Conservation (phyloP, 169 alveolate species). For the Plasmodium vinckei region DNA sequence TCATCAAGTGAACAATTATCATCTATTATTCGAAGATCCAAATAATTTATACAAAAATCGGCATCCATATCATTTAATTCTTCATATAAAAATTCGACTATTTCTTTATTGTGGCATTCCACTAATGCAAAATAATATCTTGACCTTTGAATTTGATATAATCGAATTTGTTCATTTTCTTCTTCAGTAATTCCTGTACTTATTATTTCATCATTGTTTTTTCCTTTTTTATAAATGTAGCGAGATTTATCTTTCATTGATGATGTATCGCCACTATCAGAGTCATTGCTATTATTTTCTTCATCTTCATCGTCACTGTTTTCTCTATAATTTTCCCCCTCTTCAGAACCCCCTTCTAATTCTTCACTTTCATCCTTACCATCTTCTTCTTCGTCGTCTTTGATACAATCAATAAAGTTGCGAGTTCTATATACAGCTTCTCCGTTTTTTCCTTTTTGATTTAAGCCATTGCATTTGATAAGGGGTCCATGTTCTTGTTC, state of each 20-base stretch:
- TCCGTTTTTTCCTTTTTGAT: constrained; percentile 6
- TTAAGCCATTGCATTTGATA: constrained; percentile 9
- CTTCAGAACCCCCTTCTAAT: constrained; percentile 1
- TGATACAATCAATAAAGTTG: constrained; percentile 59
- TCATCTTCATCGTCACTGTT: constrained; percentile 24
- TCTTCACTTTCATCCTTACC: neutral
- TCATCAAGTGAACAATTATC: constrained; percentile 92
- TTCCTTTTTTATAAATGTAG: neutral
- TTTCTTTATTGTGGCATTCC: constrained; percentile 90
- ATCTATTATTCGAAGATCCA: constrained; percentile 96
- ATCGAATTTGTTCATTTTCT: constrained; percentile 81
- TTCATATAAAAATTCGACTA: constrained; percentile 93
- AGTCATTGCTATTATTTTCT: neutral
- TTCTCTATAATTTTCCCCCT: constrained; percentile 7
- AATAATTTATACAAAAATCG: constrained; percentile 92
- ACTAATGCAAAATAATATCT: constrained; percentile 96
- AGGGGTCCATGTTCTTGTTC: constrained; percentile 95
- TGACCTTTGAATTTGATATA: constrained; percentile 89
- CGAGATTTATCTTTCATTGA: neutral
- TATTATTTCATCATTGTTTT: constrained; percentile 63
- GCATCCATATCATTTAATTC: constrained; percentile 96
- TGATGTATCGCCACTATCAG: neutral
- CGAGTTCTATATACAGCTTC: constrained; percentile 55
- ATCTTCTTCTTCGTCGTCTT: constrained; percentile 75
- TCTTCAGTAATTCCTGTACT: constrained; percentile 76